Evolutionary conservation across 2,329 filamentous ascomycete genomes (phyloP).

Genomic region (Fusarium sp.): DNA sequence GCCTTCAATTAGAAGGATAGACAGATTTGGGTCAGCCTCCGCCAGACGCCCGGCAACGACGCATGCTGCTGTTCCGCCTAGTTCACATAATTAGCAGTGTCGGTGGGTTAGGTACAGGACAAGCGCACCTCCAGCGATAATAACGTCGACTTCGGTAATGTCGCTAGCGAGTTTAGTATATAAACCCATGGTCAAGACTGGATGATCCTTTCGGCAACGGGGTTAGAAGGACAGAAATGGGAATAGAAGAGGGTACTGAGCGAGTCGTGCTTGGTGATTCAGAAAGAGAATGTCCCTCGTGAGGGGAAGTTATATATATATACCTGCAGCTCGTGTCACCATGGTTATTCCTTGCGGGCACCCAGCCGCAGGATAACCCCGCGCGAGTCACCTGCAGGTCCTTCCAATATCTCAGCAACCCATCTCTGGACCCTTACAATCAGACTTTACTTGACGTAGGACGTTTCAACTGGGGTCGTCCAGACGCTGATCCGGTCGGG

Average conservation of each 20-base stretch:
- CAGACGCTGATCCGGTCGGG: conserved; percentile 1
- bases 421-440: background rate
- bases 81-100: background rate
- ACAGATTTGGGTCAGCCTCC: conserved; percentile 41
- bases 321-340: background rate
- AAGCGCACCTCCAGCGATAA: conserved; percentile 33
- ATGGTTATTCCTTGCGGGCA: background rate
- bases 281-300: background rate
- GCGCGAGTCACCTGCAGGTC: background rate
- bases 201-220: background rate
- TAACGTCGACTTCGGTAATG: conserved; percentile 32
- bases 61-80: conserved; percentile 46
- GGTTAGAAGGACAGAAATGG: background rate
- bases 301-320: conserved; percentile 19
- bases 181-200: conserved; percentile 23
- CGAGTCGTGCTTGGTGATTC: background rate
- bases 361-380: background rate
- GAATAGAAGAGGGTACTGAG: background rate
- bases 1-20: conserved; percentile 46
- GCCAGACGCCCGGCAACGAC: conserved; percentile 45
- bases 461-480: conserved; percentile 12
- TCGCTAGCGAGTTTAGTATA: conserved; percentile 33
- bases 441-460: background rate
- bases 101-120: background rate
- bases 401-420: background rate